Base-by-base conservation (phyloP, 805 yeast genomes). In the Spathaspora arborariae region DNA sequence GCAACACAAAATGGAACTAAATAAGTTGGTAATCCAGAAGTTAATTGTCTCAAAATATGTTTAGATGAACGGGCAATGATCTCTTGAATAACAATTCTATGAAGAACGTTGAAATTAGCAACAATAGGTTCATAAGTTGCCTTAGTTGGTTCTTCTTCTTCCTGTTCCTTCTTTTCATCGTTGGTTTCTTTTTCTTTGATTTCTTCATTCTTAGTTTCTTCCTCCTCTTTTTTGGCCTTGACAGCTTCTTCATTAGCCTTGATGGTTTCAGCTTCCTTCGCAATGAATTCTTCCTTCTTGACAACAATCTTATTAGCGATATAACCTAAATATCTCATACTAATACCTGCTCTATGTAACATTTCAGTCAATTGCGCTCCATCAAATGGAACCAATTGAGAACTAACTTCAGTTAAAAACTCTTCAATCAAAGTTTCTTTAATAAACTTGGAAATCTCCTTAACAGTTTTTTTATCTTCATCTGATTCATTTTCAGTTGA, bases 321-420 rank as follows among this genome's bases (percentile, higher is more conserved):
- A 15, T 58, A 64, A 49, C 97, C 97, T 57, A 92, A 74, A 60
- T 92, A 92, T 70, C 98, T 85, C 67, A 91, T 62, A 64, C 89
- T 91, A 63, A 92, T 82, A 74, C 99, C 99, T 46, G 74, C 72
- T 51, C 78, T 79, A 65, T 94, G 99, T 66, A 92, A 65, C 45
- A 75, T 62, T 37, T 74, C 70, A 16, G 87, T 69, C 56, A 94
- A 76, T 57, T 90, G 94, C 3, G 67, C 60, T 53, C 98, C 97
- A 60, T 90, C 96, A 47, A 86, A 71, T 39, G 98, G 97, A 34
- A 83, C 78, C 42, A 76, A 68, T 36, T 80, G 79, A 7, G 71
- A 68, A 15, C 76, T 69, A 21, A 87, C 63, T 20, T 81, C 86
- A 11, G 63, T 63, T 54, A 89, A 68, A 51, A 82, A 81, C 45